Base-by-base conservation (phyloP, 2,329 filamentous ascomycete species). In the Huntiella savannae region DNA sequence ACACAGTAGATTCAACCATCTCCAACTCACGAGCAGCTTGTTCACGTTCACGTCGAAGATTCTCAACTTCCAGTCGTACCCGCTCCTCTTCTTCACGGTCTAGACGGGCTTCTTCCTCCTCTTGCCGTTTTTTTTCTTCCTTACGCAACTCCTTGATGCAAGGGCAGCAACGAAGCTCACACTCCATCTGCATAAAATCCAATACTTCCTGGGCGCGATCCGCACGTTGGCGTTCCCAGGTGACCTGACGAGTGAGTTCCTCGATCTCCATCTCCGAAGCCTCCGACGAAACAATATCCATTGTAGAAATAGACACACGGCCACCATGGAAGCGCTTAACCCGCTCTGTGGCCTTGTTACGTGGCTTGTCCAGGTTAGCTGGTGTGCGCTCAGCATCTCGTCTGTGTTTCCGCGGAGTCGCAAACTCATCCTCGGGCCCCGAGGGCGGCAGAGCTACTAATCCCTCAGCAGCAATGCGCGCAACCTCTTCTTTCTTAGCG, bases 101-200 rank as follows among this genome's bases (percentile, higher is more conserved):
- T 38, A 28, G 38, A n/a, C 45, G 28, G 8, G 22, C 33, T 8
- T 49, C 43, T 5, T 33, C 43, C 4, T 37, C 42, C 11, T 41
- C 17, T 34, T 17, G 34, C n/a, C 13, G 17, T 22, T 37, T 16
- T 12, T 44, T 40, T 16, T 49, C 35, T 28, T 49, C 40, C 13
- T 44, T 45, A 3, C 48, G 44, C 3, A 49, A 12, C 40, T 49
- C 48, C 40, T 49, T 49, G 35, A 49, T 46, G 15, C 48, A 49
- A 1, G 70, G 64, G 62, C 80, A 84, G 59, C 71, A 75, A 40
- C 71, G 69, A 52, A 86, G 70, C 43, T 75, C 69, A 58, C 79
- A 85, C 58, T 88, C 82, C 46, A 80, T 71, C 56, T 82, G 74
- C 57, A 87, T 66, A 59, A 84, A 87, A 32, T 86, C 79, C 41